phyloP scores from a whole-genome alignment of 805 yeast species.

The Ogataea angusta region DNA sequence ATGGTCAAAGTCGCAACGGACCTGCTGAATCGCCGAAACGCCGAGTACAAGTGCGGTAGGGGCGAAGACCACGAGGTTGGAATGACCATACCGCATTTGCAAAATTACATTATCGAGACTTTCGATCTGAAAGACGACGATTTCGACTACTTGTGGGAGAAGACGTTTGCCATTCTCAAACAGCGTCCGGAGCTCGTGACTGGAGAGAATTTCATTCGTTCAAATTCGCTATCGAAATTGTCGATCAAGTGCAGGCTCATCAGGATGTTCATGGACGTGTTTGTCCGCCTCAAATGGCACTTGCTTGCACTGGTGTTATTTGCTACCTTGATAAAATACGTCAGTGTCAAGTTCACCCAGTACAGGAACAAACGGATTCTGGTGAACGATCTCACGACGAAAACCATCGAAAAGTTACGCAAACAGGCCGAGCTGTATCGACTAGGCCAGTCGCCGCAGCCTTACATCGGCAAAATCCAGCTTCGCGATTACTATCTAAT shows the following conservation, averaged over 20 bases:
- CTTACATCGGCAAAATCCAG: slow-evolving; percentile 66
- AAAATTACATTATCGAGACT: slow-evolving; percentile 51
- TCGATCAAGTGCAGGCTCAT: slow-evolving; percentile 29
- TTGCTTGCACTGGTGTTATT: slow-evolving; percentile 13
- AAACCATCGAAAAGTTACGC: slow-evolving; percentile 50
- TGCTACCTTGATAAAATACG: slow-evolving; percentile 5
- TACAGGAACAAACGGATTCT: slow-evolving; percentile 36
- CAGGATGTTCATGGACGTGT: slow-evolving; percentile 19
- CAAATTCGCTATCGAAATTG: slow-evolving; percentile 28
- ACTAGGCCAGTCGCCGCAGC: slow-evolving; percentile 36
- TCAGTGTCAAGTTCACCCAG: slow-evolving; percentile 4
- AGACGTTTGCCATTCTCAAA: slow-evolving; percentile 15
- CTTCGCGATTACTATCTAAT: slow-evolving; percentile 61
- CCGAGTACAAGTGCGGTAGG: slow-evolving; percentile 43
- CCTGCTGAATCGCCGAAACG: slow-evolving; percentile 67
- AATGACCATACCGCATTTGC: slow-evolving; percentile 61
- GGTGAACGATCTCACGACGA: slow-evolving; percentile 43
- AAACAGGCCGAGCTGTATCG: slow-evolving; percentile 38
- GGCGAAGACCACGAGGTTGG: slow-evolving; percentile 34
- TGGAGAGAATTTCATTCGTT: slow-evolving; percentile 20
- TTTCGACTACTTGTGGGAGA: slow-evolving; percentile 29
- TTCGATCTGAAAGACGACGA: slow-evolving; percentile 27
- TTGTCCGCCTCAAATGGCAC: slow-evolving; percentile 24
- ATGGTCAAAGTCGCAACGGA: slow-evolving; percentile 65
- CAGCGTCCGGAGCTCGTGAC: slow-evolving; percentile 22